Evolutionary conservation across 495 filamentous ascomycete species (phyloP).

Genomic region (Lophiotrema nucula): DNA sequence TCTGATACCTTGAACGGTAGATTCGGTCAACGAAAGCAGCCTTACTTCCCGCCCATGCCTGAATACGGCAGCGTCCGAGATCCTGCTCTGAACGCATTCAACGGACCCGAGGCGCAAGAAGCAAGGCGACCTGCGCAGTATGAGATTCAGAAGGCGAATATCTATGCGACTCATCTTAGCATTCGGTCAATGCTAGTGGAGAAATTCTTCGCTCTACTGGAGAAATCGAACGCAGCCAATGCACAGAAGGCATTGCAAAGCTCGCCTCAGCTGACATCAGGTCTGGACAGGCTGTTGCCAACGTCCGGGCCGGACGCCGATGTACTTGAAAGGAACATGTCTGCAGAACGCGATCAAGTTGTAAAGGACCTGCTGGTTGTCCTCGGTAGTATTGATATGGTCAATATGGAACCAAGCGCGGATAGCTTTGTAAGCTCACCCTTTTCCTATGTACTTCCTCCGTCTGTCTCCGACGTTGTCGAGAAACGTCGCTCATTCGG

Average conservation of each 20-base stretch:
- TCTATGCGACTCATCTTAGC: slow-evolving; percentile 70
- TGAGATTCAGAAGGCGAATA: slow-evolving; percentile 83
- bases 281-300: slow-evolving; percentile 32
- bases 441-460: not conserved
- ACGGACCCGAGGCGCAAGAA: slow-evolving; percentile 27
- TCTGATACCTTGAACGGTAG: slow-evolving; percentile 23
- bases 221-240: slow-evolving; percentile 34
- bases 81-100: slow-evolving; percentile 13
- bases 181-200: slow-evolving; percentile 80
- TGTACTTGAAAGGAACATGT: slow-evolving; percentile 55
- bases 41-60: slow-evolving; percentile 32
- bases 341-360: slow-evolving; percentile 67
- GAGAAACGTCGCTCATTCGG: not conserved
- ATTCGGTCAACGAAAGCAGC: slow-evolving; percentile 23
- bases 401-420: slow-evolving; percentile 80
- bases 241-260: slow-evolving; percentile 16
- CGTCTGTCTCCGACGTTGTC: not conserved
- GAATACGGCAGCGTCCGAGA: slow-evolving; percentile 26
- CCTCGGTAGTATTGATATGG: slow-evolving; percentile 67
- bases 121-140: slow-evolving; percentile 62
- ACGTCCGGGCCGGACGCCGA: slow-evolving; percentile 21
- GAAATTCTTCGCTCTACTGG: slow-evolving; percentile 55
- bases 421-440: slow-evolving; percentile 59
- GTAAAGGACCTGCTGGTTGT: slow-evolving; percentile 72
- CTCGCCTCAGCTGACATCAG: slow-evolving; percentile 30